A percentile compares a stretch with the other conserved stretches of the same genome.
Evolutionary conservation across 176 grass and related monocot genomes (phyloP).

Genomic region (Eremochloa ophiuroides): DNA sequence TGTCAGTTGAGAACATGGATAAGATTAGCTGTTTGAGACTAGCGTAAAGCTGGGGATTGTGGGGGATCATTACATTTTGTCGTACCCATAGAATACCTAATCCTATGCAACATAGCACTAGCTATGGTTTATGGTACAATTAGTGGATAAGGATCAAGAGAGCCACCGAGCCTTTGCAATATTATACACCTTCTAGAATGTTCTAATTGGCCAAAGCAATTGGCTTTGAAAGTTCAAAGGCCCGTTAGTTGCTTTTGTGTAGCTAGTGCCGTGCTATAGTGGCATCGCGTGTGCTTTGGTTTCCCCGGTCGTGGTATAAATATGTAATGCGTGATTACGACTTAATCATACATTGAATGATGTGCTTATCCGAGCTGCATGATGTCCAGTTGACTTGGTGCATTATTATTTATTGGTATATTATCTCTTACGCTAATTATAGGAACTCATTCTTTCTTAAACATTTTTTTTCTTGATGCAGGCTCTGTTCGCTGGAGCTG

Average conservation of each 20-base stretch:
- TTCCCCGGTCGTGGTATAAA: slow-evolving; percentile 1
- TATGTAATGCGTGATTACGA: slow-evolving; percentile 30
- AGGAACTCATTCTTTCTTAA: background rate
- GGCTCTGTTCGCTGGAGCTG: too few species aligned
- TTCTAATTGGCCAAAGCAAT: background rate
- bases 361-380: slow-evolving; percentile 18
- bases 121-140: slow-evolving; percentile 10
- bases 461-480: background rate
- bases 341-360: background rate
- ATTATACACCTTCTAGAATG: background rate
- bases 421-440: background rate
- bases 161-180: background rate
- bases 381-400: background rate
- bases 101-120: background rate
- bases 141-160: slow-evolving; percentile 31
- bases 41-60: background rate
- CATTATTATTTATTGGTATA: background rate
- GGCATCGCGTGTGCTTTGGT: slow-evolving; percentile 14
- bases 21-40: slow-evolving; percentile 19
- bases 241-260: slow-evolving; percentile 6
- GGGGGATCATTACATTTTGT: slow-evolving; percentile 4
- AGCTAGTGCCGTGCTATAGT: background rate
- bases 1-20: slow-evolving; percentile 29
- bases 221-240: slow-evolving; percentile 26
- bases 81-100: slow-evolving; percentile 20